Evolutionary conservation across 495 filamentous ascomycete species (phyloP), one percentile per base, ranked within the genome.

Genomic region (Xylaria acuta): DNA sequence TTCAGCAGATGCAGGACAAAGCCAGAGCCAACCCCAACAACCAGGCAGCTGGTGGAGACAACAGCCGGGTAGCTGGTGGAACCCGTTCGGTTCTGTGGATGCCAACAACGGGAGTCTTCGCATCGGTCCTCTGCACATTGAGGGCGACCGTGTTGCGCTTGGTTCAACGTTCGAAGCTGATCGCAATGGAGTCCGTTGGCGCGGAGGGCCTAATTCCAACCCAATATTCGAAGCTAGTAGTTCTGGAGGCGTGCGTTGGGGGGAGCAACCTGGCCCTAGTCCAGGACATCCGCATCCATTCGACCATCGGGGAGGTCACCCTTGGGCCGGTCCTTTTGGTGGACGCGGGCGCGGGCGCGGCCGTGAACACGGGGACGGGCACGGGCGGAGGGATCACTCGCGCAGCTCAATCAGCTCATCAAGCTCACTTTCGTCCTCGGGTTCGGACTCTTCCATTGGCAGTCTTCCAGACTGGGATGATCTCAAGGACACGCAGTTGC

Each of bases 391-490:
- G 34, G 63, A 72, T 34, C 73, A 60, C 45, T 77, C 75, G 12
- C 59, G 49, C 3, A 69, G 73, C 69, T 78, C 76, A 12, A 69
- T 36, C 32, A 76, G 72, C 47, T 76, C 76, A 8, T 70, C 74
- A 1, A 75, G 74, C 5, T 76, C 74, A 16, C 72, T 74, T 5
- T 80, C 78, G 0, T 82, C 81, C 27, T 75, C 76, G 9, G 40
- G 47, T 32, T 83, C 83, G 1, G 81, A 76, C 43, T 81, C 81
- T 0, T 84, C 83, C 20, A 74, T 84, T 49, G 84, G 81, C 34
- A 84, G 83, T 45, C 82, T 86, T 12, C 84, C 84, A 18, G 84
- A 83, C 65, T 82, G 81, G 70, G 82, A 86, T 64, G 80, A 83
- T 51, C 78, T 88, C 0, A 74, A 74, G 12, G 82, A 84, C 45